phyloP scores from a whole-genome alignment of 2,329 filamentous ascomycete species.

The Colletotrichum falcatum region DNA sequence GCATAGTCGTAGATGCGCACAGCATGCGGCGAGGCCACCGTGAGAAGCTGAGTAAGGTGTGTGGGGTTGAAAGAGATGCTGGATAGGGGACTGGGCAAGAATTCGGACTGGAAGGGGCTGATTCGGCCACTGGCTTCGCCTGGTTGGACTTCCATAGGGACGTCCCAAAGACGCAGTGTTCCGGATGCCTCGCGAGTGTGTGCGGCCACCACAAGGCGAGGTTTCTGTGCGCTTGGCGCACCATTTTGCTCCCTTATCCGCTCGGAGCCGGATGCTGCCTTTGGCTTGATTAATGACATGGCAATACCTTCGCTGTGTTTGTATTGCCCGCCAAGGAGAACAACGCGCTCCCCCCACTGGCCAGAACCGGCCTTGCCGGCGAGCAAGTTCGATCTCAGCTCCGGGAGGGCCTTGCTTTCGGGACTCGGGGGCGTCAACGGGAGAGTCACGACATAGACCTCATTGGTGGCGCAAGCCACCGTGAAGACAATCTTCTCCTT shows the following conservation, averaged over 20 bases:
- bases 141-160: constrained; percentile 60
- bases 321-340: constrained; percentile 65
- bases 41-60: constrained; percentile 68
- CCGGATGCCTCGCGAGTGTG: constrained; percentile 71
- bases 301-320: constrained; percentile 67
- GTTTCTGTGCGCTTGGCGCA: constrained; percentile 29
- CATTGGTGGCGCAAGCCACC: constrained; percentile 68
- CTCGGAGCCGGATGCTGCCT: constrained; percentile 43
- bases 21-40: constrained; percentile 66
- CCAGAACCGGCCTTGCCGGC: constrained; percentile 69
- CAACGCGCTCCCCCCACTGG: constrained; percentile 72
- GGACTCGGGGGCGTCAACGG: constrained; percentile 72
- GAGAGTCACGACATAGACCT: constrained; percentile 68
- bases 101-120: constrained; percentile 71
- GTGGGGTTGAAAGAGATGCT: constrained; percentile 72
- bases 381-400: constrained; percentile 63
- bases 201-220: constrained; percentile 68
- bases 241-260: constrained; percentile 32
- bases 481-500: constrained; percentile 71
- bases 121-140: constrained; percentile 45
- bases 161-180: constrained; percentile 68
- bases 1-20: constrained; percentile 73
- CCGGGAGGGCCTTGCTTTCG: constrained; percentile 66
- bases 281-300: constrained; percentile 62
- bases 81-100: constrained; percentile 64